These are phyloP conservation scores for Phlegmacium glaucopus DNA, from an alignment of 768 basidiomycete genomes.

Conservation along the genomic window DNA sequence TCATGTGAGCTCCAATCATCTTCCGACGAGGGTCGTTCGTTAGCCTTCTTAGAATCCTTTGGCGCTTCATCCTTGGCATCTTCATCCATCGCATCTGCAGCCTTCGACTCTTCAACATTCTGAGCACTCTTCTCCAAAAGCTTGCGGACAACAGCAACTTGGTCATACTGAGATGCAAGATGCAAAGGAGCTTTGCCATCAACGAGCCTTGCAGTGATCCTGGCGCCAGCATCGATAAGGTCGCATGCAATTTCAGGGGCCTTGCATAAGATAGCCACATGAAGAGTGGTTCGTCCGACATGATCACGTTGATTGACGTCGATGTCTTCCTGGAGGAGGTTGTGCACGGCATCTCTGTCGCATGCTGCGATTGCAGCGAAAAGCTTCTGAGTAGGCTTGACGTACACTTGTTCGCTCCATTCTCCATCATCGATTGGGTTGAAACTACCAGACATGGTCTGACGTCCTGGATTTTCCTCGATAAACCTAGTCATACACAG, in stretches of 20 bases:
- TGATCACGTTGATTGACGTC: slow-evolving; percentile 57
- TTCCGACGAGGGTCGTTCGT: slow-evolving; percentile 39
- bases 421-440: slow-evolving; percentile 65
- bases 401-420: slow-evolving; percentile 62
- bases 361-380: slow-evolving; percentile 51
- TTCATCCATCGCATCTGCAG: slow-evolving; percentile 15
- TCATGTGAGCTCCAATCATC: slow-evolving; percentile 50
- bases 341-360: slow-evolving; percentile 37
- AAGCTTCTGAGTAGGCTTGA: slow-evolving; percentile 50
- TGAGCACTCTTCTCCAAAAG: slow-evolving; percentile 46
- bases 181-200: slow-evolving; percentile 57
- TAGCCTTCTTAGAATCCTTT: slow-evolving; percentile 21
- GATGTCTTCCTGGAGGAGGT: slow-evolving; percentile 35
- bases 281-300: slow-evolving; percentile 59
- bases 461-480: slow-evolving; percentile 57
- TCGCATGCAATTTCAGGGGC: slow-evolving; percentile 44
- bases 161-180: slow-evolving; percentile 49
- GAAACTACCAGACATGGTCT: slow-evolving; percentile 60
- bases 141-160: slow-evolving; percentile 40
- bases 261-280: slow-evolving; percentile 49
- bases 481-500: slow-evolving; percentile 40
- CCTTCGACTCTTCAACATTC: slow-evolving; percentile 28
- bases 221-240: slow-evolving; percentile 52
- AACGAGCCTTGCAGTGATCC: slow-evolving; percentile 52
- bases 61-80: slow-evolving; percentile 19